Conservation (phyloP, 371 early-diverging fungal genomes). For the Enterospora canceri region DNA sequence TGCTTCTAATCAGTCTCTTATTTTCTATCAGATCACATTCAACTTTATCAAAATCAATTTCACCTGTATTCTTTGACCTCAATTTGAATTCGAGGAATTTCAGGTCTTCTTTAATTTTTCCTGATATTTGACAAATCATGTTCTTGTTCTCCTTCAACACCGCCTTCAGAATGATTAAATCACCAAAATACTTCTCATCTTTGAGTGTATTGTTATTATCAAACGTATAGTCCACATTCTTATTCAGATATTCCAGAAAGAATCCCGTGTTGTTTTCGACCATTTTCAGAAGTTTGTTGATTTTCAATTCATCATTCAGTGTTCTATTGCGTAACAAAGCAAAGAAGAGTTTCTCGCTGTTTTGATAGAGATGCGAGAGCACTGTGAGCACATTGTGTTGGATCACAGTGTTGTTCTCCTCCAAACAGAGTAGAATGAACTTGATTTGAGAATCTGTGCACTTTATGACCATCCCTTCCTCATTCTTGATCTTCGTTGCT, state of each 20-base stretch:
- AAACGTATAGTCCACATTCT: not conserved
- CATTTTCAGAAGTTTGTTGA: not conserved
- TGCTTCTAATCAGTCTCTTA: not conserved
- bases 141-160: not conserved
- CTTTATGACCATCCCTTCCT: not conserved
- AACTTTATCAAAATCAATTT: not conserved
- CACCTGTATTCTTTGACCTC: not conserved
- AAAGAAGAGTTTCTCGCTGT: not conserved
- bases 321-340: not conserved
- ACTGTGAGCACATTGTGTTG: not conserved
- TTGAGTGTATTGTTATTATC: not conserved
- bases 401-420: not conserved
- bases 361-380: not conserved
- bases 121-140: too few relatives aligned
- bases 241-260: not conserved
- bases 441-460: not conserved
- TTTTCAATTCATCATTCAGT: not conserved
- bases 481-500: not conserved
- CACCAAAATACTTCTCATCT: not conserved
- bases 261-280: not conserved
- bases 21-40: not conserved
- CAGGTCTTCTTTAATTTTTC: not conserved
- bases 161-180: not conserved
- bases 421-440: not conserved
- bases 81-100: constrained; percentile 8